A percentile compares a stretch with the other conserved stretches of the same genome.
These are phyloP conservation scores for Kwoniella pini DNA, from an alignment of 768 basidiomycete genomes.

Conservation along the genomic window DNA sequence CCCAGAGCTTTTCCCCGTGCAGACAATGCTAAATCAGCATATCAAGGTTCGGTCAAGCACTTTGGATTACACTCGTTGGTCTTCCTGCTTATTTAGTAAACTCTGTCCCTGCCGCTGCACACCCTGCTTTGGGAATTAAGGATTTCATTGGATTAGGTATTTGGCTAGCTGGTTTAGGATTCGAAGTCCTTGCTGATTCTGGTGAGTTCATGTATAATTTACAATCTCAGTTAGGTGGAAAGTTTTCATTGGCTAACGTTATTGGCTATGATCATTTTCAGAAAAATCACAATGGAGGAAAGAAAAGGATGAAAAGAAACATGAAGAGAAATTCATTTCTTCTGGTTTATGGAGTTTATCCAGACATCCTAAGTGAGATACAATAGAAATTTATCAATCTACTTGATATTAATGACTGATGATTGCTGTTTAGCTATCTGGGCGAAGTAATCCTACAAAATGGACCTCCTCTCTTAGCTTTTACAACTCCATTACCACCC, in stretches of 20 bases:
- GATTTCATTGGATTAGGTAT: conserved; percentile 64
- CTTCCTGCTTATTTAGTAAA: conserved; percentile 68
- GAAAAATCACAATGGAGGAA: conserved; percentile 67
- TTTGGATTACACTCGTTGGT: conserved; percentile 69
- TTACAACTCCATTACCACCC: conserved; percentile 58
- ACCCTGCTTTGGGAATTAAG: conserved; percentile 61
- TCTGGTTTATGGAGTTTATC: conserved; percentile 68
- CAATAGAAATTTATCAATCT: neutral
- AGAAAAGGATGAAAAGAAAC: conserved; percentile 64
- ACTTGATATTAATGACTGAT: neutral
- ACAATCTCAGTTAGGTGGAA: neutral
- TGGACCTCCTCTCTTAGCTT: conserved; percentile 66
- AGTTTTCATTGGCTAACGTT: neutral
- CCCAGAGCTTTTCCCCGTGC: too few species aligned
- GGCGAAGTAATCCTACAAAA: conserved; percentile 72
- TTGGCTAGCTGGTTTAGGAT: conserved; percentile 63
- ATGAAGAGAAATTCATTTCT: conserved; percentile 70
- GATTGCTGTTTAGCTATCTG: conserved; percentile 61
- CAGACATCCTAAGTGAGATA: conserved; percentile 71
- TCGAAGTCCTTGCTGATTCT: conserved; percentile 47
- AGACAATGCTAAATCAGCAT: too few species aligned
- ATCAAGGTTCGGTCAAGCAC: conserved; percentile 53
- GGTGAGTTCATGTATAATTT: conserved; percentile 19
- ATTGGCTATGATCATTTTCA: neutral
- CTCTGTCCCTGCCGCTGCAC: conserved; percentile 59